phyloP scores from a whole-genome alignment of 2,329 filamentous ascomycete genomes.

The Lanzia echinophila region DNA sequence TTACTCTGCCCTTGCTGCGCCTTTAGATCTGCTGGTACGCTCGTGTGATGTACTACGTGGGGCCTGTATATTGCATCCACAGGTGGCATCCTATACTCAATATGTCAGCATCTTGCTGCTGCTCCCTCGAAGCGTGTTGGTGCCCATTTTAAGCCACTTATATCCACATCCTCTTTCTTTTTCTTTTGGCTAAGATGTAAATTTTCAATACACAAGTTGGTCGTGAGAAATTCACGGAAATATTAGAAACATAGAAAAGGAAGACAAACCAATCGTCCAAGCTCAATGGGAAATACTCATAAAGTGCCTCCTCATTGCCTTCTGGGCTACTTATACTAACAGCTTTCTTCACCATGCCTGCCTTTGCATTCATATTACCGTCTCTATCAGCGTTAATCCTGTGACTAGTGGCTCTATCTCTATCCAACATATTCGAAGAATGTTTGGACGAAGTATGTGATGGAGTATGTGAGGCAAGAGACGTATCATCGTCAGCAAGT shows the following conservation, averaged over 20 bases:
- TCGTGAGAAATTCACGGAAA: background rate
- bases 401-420: background rate
- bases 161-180: too few species aligned
- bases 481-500: slow-evolving; percentile 24
- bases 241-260: background rate
- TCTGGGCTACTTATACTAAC: slow-evolving; percentile 47
- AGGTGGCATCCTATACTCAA: slow-evolving; percentile 59
- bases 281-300: slow-evolving; percentile 90
- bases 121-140: background rate
- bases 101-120: background rate
- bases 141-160: too few species aligned
- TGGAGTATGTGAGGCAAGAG: slow-evolving; percentile 5
- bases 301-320: slow-evolving; percentile 76
- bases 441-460: background rate
- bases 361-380: slow-evolving; percentile 31
- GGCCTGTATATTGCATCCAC: slow-evolving; percentile 87
- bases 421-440: background rate
- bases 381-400: slow-evolving; percentile 16
- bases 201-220: background rate
- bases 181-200: too few species aligned
- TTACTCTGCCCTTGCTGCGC: slow-evolving; percentile 59
- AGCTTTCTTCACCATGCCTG: slow-evolving; percentile 28
- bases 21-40: slow-evolving; percentile 62
- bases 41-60: slow-evolving; percentile 88
- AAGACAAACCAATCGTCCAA: slow-evolving; percentile 70